phyloP scores from a whole-genome alignment of 2,329 filamentous ascomycete species.

The Mollisiaceae sp. region DNA sequence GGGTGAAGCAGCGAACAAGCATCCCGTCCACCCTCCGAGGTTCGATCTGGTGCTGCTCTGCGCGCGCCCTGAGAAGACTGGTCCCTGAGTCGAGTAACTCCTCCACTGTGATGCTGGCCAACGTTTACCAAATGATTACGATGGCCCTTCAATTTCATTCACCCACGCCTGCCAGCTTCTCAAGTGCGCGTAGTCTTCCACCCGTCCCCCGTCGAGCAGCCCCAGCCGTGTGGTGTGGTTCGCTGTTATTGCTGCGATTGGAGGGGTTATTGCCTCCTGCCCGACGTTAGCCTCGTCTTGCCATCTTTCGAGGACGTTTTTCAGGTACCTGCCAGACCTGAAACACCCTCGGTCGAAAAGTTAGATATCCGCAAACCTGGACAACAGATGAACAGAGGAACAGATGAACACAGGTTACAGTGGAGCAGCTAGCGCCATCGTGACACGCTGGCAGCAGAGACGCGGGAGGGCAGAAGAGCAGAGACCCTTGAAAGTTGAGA shows the following conservation, averaged over 20 bases:
- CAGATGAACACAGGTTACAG: slow-evolving; percentile 14
- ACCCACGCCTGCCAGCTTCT: background rate
- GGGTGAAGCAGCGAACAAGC: slow-evolving; percentile 11
- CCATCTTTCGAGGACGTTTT: background rate
- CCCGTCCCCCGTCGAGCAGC: background rate
- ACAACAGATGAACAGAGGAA: slow-evolving; percentile 6
- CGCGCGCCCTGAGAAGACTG: background rate
- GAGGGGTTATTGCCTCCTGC: background rate
- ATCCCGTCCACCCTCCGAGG: background rate
- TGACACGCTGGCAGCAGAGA: slow-evolving; percentile 10
- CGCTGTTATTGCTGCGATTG: slow-evolving; percentile 6
- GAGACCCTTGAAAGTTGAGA: background rate
- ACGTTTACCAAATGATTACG: no score
- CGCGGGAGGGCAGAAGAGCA: no score
- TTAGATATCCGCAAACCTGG: background rate
- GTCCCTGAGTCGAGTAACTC: background rate
- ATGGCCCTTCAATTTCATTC: background rate
- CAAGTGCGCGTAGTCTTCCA: background rate
- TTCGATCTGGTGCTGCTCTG: background rate
- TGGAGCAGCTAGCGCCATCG: background rate
- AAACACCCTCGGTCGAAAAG: background rate
- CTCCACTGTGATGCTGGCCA: background rate
- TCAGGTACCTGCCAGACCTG: slow-evolving; percentile 9
- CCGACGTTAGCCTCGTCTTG: slow-evolving; percentile 8
- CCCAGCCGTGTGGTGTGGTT: background rate